Conservation (phyloP, 2,329 filamentous ascomycete genomes). For the Beauveria varroae region DNA sequence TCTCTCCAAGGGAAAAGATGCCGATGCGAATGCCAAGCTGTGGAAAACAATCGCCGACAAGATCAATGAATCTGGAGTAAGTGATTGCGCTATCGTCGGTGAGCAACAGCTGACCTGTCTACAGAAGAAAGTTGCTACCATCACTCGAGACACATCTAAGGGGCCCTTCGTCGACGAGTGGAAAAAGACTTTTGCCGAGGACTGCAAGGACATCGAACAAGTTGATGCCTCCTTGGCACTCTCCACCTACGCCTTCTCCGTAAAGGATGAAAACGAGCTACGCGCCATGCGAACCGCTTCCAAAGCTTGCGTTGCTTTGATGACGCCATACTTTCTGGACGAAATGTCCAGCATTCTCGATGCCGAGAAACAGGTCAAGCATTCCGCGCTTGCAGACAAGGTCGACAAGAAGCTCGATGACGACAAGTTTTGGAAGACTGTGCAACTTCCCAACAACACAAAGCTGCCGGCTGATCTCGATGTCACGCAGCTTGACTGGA, state of each 20-base stretch:
- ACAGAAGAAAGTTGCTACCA: conserved; percentile 81
- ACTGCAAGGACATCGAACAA: conserved; percentile 79
- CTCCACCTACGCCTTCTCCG: conserved; percentile 74
- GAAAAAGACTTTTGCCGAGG: conserved; percentile 73
- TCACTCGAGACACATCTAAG: conserved; percentile 74
- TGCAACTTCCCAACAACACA: conserved; percentile 58
- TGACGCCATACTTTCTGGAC: conserved; percentile 95
- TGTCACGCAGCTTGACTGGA: conserved; percentile 85
- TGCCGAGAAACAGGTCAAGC: conserved; percentile 93
- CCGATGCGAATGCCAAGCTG: conserved; percentile 83
- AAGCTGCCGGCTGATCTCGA: conserved; percentile 87
- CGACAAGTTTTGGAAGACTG: conserved; percentile 81
- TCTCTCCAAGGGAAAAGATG: conserved; percentile 83
- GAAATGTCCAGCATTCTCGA: conserved; percentile 97
- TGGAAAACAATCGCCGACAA: conserved; percentile 76
- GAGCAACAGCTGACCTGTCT: conserved; percentile 11
- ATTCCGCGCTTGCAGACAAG: conserved; percentile 77
- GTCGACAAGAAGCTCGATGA: conserved; percentile 91
- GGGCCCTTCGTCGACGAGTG: conserved; percentile 95
- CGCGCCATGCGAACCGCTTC: conserved; percentile 91
- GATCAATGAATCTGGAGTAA: conserved; percentile 80
- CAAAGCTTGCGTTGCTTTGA: conserved; percentile 85
- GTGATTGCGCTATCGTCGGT: conserved; percentile 26
- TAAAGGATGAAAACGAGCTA: conserved; percentile 93
- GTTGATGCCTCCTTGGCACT: conserved; percentile 78